A percentile compares a stretch with the other conserved stretches of the same genome.
Evolutionary conservation across 768 basidiomycete genomes (phyloP).

Genomic region (Phylloporus sp.): DNA sequence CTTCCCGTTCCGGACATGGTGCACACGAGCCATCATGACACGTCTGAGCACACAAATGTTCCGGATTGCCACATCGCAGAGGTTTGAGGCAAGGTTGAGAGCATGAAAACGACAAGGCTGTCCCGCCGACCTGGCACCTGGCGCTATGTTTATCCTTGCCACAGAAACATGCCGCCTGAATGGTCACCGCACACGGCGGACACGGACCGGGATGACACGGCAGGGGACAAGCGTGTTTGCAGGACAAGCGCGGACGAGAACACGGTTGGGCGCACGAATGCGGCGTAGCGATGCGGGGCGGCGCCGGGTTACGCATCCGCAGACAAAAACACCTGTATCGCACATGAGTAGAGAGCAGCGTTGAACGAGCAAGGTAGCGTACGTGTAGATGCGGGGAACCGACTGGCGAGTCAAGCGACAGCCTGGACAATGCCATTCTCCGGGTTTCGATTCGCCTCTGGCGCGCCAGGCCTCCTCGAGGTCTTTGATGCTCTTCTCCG

Average conservation of each 20-base stretch:
- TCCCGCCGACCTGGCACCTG: conserved; percentile 46
- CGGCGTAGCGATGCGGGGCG: conserved; percentile 61
- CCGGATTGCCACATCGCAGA: conserved; percentile 58
- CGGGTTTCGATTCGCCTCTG: conserved; percentile 60
- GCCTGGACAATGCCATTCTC: conserved; percentile 91
- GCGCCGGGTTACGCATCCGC: conserved; percentile 65
- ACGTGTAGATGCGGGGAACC: conserved; percentile 66
- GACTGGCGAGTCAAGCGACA: conserved; percentile 76
- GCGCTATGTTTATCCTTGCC: conserved; percentile 41
- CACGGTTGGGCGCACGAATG: conserved; percentile 76
- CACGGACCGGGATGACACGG: conserved; percentile 95
- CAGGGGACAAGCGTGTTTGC: conserved; percentile 79
- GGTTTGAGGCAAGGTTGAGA: conserved; percentile 34
- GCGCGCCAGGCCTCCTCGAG: conserved; percentile 67
- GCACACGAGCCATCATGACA: conserved; percentile 81
- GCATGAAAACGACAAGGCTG: conserved; percentile 31
- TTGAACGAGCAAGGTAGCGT: neutral
- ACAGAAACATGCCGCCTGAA: conserved; percentile 78
- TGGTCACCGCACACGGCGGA: conserved; percentile 84
- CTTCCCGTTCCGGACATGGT: conserved; percentile 53
- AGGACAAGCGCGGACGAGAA: conserved; percentile 51
- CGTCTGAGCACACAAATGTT: conserved; percentile 58
- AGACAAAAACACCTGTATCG: conserved; percentile 76
- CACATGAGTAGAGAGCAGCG: neutral
- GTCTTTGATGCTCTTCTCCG: conserved; percentile 72